These are phyloP conservation scores for Clonostachys solani DNA, from an alignment of 2,329 filamentous ascomycete species.

Conservation along the genomic window DNA sequence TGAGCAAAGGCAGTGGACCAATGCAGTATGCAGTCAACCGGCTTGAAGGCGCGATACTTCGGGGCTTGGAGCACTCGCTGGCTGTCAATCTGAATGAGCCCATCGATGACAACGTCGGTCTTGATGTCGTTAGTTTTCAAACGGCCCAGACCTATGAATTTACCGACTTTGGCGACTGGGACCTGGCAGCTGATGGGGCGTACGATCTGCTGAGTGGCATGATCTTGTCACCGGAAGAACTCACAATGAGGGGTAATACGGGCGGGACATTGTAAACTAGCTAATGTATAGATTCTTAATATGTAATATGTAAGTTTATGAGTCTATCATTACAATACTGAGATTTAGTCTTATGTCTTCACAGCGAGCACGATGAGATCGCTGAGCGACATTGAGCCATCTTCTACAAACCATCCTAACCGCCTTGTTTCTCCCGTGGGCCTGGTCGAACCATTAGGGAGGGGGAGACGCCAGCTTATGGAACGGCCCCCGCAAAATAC, in stretches of 20 bases:
- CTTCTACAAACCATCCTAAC: constrained; percentile 22
- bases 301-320: no score
- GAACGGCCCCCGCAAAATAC: constrained; percentile 20
- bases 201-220: constrained; percentile 21
- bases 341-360: no score
- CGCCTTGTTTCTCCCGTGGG: constrained; percentile 5
- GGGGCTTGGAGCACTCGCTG: constrained; percentile 27
- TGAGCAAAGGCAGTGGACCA: constrained; percentile 27
- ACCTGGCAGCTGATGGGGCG: constrained; percentile 17
- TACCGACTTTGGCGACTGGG: constrained; percentile 26
- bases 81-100: constrained; percentile 25
- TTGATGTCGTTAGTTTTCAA: constrained; percentile 17
- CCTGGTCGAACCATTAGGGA: neutral
- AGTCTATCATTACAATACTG: no score
- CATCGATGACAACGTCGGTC: constrained; percentile 19
- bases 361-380: no score
- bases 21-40: constrained; percentile 30
- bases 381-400: constrained; percentile 6
- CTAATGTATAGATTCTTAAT: no score
- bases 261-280: no score
- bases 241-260: no score
- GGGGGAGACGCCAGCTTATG: constrained; percentile 18
- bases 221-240: constrained; percentile 11
- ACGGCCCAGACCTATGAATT: constrained; percentile 19
- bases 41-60: constrained; percentile 27